A percentile compares a stretch with the other conserved stretches of the same genome.
phyloP scores from a whole-genome alignment of 2,329 filamentous ascomycete species.

The Mycosphaerella sp. region DNA sequence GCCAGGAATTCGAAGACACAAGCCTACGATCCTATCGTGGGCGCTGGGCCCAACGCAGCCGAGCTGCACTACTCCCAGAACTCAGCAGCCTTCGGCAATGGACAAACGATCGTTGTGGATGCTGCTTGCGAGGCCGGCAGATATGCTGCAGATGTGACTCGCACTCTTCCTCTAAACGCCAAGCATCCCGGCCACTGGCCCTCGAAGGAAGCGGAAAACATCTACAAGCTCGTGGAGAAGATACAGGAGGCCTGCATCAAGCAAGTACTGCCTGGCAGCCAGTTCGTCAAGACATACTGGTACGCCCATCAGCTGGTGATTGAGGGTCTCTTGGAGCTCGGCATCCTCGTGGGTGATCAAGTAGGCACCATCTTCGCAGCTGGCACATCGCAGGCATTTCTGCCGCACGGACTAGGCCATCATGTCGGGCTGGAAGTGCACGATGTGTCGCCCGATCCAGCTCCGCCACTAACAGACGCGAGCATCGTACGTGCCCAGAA shows the following conservation, averaged over 20 bases:
- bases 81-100: slow-evolving; percentile 61
- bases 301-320: slow-evolving; percentile 76
- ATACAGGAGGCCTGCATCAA: slow-evolving; percentile 78
- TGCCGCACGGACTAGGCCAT: slow-evolving; percentile 47
- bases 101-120: slow-evolving; percentile 75
- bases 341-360: slow-evolving; percentile 60
- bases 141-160: slow-evolving; percentile 86
- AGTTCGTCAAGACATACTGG: slow-evolving; percentile 73
- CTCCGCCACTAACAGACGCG: slow-evolving; percentile 7
- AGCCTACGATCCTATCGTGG: slow-evolving; percentile 85
- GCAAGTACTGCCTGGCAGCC: slow-evolving; percentile 64
- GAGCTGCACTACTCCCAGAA: slow-evolving; percentile 85
- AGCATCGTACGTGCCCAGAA: background rate
- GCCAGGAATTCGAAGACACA: slow-evolving; percentile 67
- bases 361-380: slow-evolving; percentile 41
- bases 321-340: slow-evolving; percentile 66
- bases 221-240: slow-evolving; percentile 72
- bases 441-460: slow-evolving; percentile 36
- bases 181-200: slow-evolving; percentile 53
- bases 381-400: slow-evolving; percentile 42
- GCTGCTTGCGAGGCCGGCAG: slow-evolving; percentile 78
- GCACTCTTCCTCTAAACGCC: slow-evolving; percentile 68
- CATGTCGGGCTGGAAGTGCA: slow-evolving; percentile 49
- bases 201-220: slow-evolving; percentile 59
- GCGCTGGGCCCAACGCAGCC: slow-evolving; percentile 72